Conservation (phyloP, 2,329 filamentous ascomycete species). For the Pestalotiopsis sp. region DNA sequence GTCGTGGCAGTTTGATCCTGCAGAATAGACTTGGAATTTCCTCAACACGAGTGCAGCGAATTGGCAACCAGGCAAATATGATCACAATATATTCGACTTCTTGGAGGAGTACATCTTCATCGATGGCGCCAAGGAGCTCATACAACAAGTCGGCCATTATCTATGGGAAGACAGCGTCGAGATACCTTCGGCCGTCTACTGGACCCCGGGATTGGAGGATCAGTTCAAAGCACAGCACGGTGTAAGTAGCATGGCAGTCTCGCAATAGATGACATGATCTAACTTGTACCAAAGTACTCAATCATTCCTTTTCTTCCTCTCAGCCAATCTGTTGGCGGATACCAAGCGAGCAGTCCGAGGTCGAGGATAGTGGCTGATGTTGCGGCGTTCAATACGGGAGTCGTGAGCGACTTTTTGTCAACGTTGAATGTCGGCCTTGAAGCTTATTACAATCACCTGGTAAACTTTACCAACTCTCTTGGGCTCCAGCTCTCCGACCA, state of each 20-base stretch:
- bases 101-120: background rate
- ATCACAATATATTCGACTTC: background rate
- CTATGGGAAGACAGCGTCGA: conserved; percentile 8
- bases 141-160: background rate
- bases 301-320: background rate
- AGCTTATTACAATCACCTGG: background rate
- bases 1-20: background rate
- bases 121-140: background rate
- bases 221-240: background rate
- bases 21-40: background rate
- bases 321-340: background rate
- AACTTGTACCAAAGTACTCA: background rate
- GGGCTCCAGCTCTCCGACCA: background rate
- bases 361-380: background rate
- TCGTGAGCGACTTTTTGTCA: background rate
- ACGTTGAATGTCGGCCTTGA: background rate
- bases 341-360: background rate
- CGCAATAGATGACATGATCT: background rate
- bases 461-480: background rate
- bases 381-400: background rate
- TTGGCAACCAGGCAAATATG: background rate
- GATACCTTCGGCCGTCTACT: background rate
- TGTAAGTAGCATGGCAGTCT: background rate
- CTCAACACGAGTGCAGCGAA: background rate
- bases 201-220: background rate